Percentiles rank a stretch among this genome's conserved stretches.
Conservation (phyloP, 2,329 filamentous ascomycete genomes). For the Fusarium mexicanum region DNA sequence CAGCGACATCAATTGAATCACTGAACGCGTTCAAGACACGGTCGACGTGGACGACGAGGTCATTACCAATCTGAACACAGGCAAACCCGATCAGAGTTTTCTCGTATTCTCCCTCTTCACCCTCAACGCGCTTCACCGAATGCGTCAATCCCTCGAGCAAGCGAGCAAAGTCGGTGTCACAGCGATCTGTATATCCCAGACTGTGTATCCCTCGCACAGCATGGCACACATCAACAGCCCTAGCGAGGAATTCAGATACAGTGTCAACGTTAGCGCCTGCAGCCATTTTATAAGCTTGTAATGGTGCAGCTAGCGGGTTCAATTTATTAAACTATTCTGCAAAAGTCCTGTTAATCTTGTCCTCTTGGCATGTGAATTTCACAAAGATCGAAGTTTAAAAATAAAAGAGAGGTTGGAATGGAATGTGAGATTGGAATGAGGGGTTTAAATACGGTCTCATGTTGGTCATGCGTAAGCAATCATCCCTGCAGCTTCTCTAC, state of each 20-base stretch:
- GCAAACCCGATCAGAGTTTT: slow-evolving; percentile 18
- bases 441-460: slow-evolving; percentile 30
- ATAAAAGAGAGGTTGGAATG: neutral
- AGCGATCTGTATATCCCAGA: neutral
- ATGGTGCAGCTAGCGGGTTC: slow-evolving; percentile 19
- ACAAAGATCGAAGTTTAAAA: neutral
- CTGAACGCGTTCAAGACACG: neutral
- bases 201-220: slow-evolving; percentile 17
- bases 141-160: slow-evolving; percentile 1
- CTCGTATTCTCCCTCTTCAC: neutral
- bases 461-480: slow-evolving; percentile 8
- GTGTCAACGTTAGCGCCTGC: neutral
- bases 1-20: neutral
- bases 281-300: slow-evolving; percentile 49
- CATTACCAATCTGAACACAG: slow-evolving; percentile 41
- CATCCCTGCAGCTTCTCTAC: slow-evolving; percentile 7
- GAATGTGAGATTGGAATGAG: slow-evolving; percentile 22
- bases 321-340: slow-evolving; percentile 2
- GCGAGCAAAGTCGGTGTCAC: slow-evolving; percentile 6
- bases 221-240: slow-evolving; percentile 13
- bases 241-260: slow-evolving; percentile 31
- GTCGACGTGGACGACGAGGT: slow-evolving; percentile 37
- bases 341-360: neutral
- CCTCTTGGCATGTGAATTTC: neutral
- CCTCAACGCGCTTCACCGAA: slow-evolving; percentile 9